Evolutionary conservation across 768 basidiomycete genomes (phyloP), one percentile per base, ranked within the genome.

Genomic region (Panellus pusillus): DNA sequence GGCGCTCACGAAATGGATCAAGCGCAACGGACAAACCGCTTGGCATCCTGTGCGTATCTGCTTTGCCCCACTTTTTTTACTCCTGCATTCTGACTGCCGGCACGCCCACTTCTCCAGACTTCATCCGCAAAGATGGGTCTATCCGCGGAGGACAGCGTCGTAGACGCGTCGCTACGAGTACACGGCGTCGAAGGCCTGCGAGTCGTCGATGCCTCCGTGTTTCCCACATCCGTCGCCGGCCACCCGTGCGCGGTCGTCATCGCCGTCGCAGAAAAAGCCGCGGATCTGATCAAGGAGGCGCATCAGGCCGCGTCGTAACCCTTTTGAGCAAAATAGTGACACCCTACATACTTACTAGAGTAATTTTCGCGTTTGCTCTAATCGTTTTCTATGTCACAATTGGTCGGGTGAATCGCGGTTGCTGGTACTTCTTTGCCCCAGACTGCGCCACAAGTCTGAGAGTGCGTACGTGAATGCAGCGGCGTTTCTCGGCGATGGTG

Each of bases 181-280:
- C 65, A 66, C 42, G 65, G 65, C 18, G 52, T 66, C 27, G 48
- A 44, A 20, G 49, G 55, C 28, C 35, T 66, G 42, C 52, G 65
- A 4, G 43, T 63, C 13, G 55, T 59, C 35, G 64, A 66, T 42
- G 61, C 61, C 14, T 61, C 60, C 3, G 62, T 62, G 15, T 62
- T 65, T 39, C 64, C 64, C 11, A 52, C 50, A 0, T 50, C 40
- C 17, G 54, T 65, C 9, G 39, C 63, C 1, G 64, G 64, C 3
- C 64, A 65, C 36, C 52, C 64, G 19, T 55, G 54, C 24, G 54
- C 58, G 13, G 58, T 56, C 11, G 45, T 60, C 6, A 50, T 60
- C 29, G 54, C 54, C 7, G 39, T 60, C 2, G 58, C 58, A 3
- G 58, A 60, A 36, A 49, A 47, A 36, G 54, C 54, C 2, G 47